Conservation (phyloP, 305 asterid species). For the Fraxinus ornus region DNA sequence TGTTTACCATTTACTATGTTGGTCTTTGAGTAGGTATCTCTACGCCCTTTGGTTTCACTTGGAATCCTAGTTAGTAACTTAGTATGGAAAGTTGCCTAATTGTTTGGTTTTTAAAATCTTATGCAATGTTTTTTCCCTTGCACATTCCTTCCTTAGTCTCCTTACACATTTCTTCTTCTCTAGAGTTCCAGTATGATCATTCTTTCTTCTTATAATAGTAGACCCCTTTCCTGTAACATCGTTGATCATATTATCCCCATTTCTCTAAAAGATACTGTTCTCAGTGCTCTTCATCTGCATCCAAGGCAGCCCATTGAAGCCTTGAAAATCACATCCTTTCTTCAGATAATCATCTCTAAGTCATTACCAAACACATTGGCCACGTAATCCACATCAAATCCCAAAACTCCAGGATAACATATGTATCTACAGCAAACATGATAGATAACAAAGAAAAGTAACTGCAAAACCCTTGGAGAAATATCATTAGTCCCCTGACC, state of each 20-base stretch:
- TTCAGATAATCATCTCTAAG: background rate
- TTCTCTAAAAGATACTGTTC: background rate
- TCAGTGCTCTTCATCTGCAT: background rate
- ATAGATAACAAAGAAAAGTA: conserved; percentile 19
- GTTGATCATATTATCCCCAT: background rate
- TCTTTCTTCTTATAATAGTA: background rate
- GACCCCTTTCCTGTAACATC: background rate
- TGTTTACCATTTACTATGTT: background rate
- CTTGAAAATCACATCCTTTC: background rate
- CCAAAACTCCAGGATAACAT: conserved; percentile 19
- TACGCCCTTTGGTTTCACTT: background rate
- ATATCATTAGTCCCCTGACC: conserved; percentile 52
- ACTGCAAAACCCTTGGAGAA: conserved; percentile 27
- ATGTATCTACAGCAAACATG: conserved; percentile 21
- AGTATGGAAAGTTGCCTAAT: background rate
- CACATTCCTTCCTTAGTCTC: background rate
- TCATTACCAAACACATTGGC: background rate
- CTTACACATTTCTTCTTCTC: background rate
- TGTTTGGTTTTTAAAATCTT: background rate
- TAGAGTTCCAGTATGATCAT: background rate
- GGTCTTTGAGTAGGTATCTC: background rate
- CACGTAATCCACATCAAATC: background rate
- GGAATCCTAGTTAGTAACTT: background rate
- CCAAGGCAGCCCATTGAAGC: background rate
- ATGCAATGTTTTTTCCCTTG: background rate